Conservation (phyloP, 2,329 filamentous ascomycete genomes). For the Colletotrichum tropicicola region DNA sequence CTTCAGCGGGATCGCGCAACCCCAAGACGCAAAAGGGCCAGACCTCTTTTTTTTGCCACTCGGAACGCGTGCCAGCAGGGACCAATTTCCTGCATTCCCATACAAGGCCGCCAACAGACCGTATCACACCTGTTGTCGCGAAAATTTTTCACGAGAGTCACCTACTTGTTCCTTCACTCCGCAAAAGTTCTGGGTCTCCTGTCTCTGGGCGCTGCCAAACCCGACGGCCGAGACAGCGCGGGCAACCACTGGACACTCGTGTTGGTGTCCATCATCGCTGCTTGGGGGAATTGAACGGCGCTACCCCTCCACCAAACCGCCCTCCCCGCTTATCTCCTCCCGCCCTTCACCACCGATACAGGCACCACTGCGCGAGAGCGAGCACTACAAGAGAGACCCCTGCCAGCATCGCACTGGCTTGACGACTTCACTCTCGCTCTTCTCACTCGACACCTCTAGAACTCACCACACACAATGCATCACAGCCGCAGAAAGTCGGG, state of each 20-base stretch:
- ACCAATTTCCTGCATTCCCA: constrained; percentile 28
- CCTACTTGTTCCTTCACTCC: constrained; percentile 8
- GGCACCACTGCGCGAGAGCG: neutral
- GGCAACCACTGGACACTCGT: constrained; percentile 3
- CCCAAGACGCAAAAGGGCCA: constrained; percentile 1
- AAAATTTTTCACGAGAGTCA: constrained; percentile 28
- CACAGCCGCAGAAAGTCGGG: constrained; percentile 67
- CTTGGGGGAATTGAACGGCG: constrained; percentile 25
- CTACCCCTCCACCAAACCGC: constrained; percentile 26
- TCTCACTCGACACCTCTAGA: constrained; percentile 22
- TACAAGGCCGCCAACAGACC: constrained; percentile 26
- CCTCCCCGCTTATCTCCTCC: constrained; percentile 28
- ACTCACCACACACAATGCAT: constrained; percentile 52
- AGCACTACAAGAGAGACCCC: constrained; percentile 22
- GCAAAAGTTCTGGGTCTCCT: neutral
- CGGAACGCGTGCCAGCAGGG: constrained; percentile 23
- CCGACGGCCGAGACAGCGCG: constrained; percentile 27
- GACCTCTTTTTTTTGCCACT: constrained; percentile 23
- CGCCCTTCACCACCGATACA: constrained; percentile 10
- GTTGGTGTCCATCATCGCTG: constrained; percentile 26
- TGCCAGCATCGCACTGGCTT: constrained; percentile 7
- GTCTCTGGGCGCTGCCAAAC: constrained; percentile 22
- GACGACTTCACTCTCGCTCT: constrained; percentile 19
- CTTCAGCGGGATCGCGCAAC: constrained; percentile 15
- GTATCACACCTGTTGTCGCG: constrained; percentile 13